Conservation (phyloP, 2,329 filamentous ascomycete genomes). For the Esteya vermicola region DNA sequence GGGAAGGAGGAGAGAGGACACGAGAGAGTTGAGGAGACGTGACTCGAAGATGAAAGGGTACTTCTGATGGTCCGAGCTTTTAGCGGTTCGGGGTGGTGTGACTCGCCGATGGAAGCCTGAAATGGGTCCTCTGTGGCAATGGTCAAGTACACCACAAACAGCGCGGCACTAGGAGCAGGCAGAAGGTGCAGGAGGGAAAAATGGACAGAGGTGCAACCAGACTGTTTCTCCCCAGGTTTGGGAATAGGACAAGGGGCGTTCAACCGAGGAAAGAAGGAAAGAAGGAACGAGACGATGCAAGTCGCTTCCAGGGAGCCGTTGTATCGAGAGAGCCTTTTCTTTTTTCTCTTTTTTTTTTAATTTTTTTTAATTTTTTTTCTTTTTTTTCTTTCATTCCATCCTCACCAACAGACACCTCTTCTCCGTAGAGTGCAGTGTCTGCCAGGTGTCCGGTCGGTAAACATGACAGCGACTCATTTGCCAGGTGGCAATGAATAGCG, state of each 20-base stretch:
- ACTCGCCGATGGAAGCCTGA: constrained; percentile 15
- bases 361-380: background rate
- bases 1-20: constrained; percentile 2
- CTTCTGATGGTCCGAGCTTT: constrained; percentile 13
- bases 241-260: too few species aligned
- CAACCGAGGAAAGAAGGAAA: background rate
- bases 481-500: too few species aligned
- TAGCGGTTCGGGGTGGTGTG: constrained; percentile 1
- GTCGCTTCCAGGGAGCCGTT: too few species aligned
- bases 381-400: background rate
- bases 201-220: background rate
- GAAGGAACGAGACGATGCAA: too few species aligned
- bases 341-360: background rate
- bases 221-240: background rate
- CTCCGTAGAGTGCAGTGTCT: too few species aligned
- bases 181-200: too few species aligned
- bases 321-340: too few species aligned
- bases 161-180: background rate
- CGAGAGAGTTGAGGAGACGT: background rate
- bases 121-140: constrained; percentile 15
- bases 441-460: too few species aligned
- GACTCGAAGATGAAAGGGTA: constrained; percentile 11
- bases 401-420: too few species aligned
- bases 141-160: constrained; percentile 9
- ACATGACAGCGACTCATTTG: too few species aligned